A percentile compares a stretch with the other conserved stretches of the same genome.
Evolutionary conservation across 805 yeast species (phyloP).

Genomic region (Candida andamanensis): DNA sequence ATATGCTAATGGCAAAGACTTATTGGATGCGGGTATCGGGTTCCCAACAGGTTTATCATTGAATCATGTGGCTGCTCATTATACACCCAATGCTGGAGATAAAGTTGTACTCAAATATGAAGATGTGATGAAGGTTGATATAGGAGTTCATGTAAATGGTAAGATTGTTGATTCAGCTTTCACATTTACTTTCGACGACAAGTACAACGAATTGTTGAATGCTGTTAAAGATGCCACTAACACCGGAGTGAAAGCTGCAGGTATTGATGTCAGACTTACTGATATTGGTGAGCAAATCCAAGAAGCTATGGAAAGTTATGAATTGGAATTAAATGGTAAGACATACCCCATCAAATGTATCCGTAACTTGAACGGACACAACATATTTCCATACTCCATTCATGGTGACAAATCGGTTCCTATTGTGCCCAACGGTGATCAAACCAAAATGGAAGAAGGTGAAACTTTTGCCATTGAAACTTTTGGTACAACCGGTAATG

Average conservation of each 20-base stretch:
- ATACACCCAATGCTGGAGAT: slow-evolving; percentile 95
- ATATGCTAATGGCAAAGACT: slow-evolving; percentile 61
- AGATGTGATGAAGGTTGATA: slow-evolving; percentile 94
- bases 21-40: slow-evolving; percentile 78
- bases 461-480: slow-evolving; percentile 98
- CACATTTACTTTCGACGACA: slow-evolving; percentile 81
- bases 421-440: slow-evolving; percentile 87
- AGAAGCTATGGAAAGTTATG: slow-evolving; percentile 96
- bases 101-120: slow-evolving; percentile 72
- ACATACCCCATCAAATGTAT: slow-evolving; percentile 82
- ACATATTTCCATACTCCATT: slow-evolving; percentile 74
- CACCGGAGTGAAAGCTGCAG: slow-evolving; percentile 88
- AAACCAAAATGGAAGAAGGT: slow-evolving; percentile 98
- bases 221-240: slow-evolving; percentile 94
- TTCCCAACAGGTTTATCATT: slow-evolving; percentile 97
- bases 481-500: slow-evolving; percentile 94
- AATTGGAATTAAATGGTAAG: slow-evolving; percentile 85
- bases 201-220: slow-evolving; percentile 69
- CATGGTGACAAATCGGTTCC: slow-evolving; percentile 98
- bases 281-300: slow-evolving; percentile 96
- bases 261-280: slow-evolving; percentile 90
- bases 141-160: slow-evolving; percentile 96
- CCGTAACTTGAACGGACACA: slow-evolving; percentile 92
- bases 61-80: slow-evolving; percentile 95
- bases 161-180: slow-evolving; percentile 92